phyloP scores from a whole-genome alignment of 495 filamentous ascomycete species.

The Trichocladium uniseriatum region DNA sequence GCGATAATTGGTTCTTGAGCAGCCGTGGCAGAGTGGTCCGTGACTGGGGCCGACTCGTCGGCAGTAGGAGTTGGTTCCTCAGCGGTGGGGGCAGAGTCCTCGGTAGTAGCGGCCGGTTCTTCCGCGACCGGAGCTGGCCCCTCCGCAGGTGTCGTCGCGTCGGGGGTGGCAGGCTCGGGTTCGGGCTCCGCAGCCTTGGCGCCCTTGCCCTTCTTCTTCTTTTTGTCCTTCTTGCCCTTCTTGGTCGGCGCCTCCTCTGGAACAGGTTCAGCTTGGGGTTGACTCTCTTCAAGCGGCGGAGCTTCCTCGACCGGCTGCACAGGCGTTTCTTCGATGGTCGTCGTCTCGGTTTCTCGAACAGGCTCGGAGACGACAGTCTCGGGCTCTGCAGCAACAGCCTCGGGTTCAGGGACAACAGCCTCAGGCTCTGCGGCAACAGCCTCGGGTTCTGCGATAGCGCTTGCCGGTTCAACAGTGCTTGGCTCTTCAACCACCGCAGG shows the following conservation, averaged over 20 bases:
- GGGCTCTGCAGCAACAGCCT: no score
- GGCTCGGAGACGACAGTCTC: neutral
- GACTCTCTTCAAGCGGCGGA: neutral
- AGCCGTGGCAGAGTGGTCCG: neutral
- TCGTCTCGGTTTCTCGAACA: neutral
- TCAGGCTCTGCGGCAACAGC: neutral
- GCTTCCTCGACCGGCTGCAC: neutral
- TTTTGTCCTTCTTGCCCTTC: conserved; percentile 19
- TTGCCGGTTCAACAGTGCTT: neutral
- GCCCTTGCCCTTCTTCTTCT: conserved; percentile 23
- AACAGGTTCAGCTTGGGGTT: neutral
- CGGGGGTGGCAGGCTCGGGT: conserved; percentile 9
- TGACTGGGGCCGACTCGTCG: neutral
- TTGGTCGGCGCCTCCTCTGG: neutral
- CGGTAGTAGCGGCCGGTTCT: neutral
- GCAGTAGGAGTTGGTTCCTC: neutral
- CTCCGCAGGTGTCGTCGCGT: conserved; percentile 17
- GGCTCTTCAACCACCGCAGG: conserved; percentile 3
- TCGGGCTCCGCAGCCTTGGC: conserved; percentile 17
- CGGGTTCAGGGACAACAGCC: no score
- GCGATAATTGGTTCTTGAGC: neutral
- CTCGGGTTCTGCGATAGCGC: no score
- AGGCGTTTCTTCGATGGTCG: neutral
- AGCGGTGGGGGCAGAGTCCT: neutral
- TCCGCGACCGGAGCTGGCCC: conserved; percentile 8